Percentiles rank a stretch among this genome's conserved stretches.
Evolutionary conservation across 352 stramenopile genomes (phyloP).

Genomic region (Phytophthora uliginosa): DNA sequence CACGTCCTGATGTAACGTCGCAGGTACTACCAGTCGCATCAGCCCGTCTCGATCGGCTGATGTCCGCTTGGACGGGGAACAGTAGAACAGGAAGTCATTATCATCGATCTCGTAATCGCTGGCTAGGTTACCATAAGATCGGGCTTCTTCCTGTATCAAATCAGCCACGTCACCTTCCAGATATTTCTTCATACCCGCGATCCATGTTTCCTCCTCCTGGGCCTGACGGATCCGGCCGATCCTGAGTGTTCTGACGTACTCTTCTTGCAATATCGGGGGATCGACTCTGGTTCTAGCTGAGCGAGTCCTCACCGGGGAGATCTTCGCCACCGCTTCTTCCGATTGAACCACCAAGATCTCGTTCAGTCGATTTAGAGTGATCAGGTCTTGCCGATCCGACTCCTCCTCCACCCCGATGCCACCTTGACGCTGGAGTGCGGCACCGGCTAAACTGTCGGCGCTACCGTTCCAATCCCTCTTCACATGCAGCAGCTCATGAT

Average conservation of each 20-base stretch:
- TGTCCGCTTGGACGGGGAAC: not conserved
- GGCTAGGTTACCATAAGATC: not conserved
- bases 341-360: not conserved
- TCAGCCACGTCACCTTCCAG: not conserved
- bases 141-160: not conserved
- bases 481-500: conserved; percentile 5
- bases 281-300: not conserved
- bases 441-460: not conserved
- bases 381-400: not conserved
- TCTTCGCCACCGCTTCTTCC: not conserved
- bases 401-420: not conserved
- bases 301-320: not conserved
- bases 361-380: conserved; percentile 5
- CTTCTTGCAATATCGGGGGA: not conserved
- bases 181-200: not conserved
- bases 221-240: not conserved
- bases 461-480: conserved; percentile 13
- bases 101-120: conserved; percentile 3
- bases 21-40: not conserved
- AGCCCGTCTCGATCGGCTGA: not conserved
- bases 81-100: conserved; percentile 6
- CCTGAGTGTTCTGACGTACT: not conserved
- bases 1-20: conserved; percentile 12
- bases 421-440: conserved; percentile 1
- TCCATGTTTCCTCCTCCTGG: conserved; percentile 12